Conservation (phyloP, 2,329 filamentous ascomycete species). For the Monosporascus sp. region DNA sequence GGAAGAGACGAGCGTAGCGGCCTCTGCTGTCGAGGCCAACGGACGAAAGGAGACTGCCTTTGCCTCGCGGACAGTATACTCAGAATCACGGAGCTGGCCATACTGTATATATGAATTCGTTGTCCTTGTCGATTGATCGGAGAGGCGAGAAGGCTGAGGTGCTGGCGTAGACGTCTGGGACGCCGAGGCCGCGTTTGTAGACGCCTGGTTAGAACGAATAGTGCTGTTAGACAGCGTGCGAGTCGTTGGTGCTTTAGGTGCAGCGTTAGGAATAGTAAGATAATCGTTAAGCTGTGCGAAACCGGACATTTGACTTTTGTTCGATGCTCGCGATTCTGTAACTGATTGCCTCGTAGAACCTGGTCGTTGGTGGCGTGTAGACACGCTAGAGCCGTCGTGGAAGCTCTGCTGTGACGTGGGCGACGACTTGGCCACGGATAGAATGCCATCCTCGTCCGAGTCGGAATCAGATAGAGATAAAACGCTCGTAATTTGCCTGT, state of each 20-base stretch:
- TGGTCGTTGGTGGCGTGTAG: conserved; percentile 10
- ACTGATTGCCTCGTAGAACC: conserved; percentile 13
- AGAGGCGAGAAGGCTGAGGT: conserved; percentile 28
- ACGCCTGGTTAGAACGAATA: conserved; percentile 17
- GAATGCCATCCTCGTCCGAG: conserved; percentile 44
- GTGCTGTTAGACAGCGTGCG: conserved; percentile 18
- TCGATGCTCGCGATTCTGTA: conserved; percentile 15
- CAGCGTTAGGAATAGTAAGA: conserved; percentile 33
- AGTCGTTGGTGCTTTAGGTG: conserved; percentile 12
- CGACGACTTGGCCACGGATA: conserved; percentile 27
- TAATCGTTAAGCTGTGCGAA: conserved; percentile 36
- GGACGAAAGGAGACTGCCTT: conserved; percentile 33
- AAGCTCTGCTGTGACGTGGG: conserved; percentile 24
- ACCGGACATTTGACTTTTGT: conserved; percentile 34
- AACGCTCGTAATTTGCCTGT: conserved; percentile 50
- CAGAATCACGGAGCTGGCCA: conserved; percentile 25
- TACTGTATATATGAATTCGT: conserved; percentile 25
- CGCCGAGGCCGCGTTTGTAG: conserved; percentile 16
- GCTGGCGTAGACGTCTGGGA: conserved; percentile 10
- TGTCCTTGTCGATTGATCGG: conserved; percentile 32
- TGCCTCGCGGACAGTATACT: conserved; percentile 33
- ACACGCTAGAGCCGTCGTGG: conserved; percentile 14
- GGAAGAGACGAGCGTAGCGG: conserved; percentile 13
- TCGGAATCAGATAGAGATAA: conserved; percentile 51
- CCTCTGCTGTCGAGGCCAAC: conserved; percentile 20